A percentile compares a stretch with the other conserved stretches of the same genome.
phyloP scores from a whole-genome alignment of 139 green algal genomes.

The Closterium sp. region DNA sequence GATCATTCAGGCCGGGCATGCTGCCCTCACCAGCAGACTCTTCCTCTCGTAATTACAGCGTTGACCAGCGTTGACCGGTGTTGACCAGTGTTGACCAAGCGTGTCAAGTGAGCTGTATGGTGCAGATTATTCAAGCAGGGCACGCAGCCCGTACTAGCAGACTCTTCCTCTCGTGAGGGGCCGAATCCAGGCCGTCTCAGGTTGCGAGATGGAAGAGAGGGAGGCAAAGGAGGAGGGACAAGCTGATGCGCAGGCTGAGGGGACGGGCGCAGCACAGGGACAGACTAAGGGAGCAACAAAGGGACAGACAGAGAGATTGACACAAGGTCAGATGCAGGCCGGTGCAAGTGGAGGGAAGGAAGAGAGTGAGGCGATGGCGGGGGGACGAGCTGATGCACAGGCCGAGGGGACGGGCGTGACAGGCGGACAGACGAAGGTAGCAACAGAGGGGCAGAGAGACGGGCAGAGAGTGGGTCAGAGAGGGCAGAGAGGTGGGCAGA shows the following conservation, averaged over 20 bases:
- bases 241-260: neutral
- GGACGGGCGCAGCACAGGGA: neutral
- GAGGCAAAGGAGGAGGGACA: neutral
- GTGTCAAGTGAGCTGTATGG: too few species aligned
- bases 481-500: neutral
- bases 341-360: neutral
- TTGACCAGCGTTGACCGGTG: neutral
- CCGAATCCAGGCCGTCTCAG: too few species aligned
- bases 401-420: too few species aligned
- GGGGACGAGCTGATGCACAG: neutral
- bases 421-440: too few species aligned
- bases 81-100: neutral
- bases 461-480: too few species aligned
- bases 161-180: too few species aligned
- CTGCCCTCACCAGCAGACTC: neutral
- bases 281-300: neutral
- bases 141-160: too few species aligned
- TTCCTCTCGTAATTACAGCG: neutral
- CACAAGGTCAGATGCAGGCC: too few species aligned
- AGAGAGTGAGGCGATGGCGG: neutral
- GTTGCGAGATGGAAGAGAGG: neutral
- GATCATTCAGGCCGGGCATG: neutral
- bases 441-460: neutral
- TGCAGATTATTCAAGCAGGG: too few species aligned
- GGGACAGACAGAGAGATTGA: neutral